phyloP scores from a whole-genome alignment of 495 filamentous ascomycete genomes.

The Neurospora sp. region DNA sequence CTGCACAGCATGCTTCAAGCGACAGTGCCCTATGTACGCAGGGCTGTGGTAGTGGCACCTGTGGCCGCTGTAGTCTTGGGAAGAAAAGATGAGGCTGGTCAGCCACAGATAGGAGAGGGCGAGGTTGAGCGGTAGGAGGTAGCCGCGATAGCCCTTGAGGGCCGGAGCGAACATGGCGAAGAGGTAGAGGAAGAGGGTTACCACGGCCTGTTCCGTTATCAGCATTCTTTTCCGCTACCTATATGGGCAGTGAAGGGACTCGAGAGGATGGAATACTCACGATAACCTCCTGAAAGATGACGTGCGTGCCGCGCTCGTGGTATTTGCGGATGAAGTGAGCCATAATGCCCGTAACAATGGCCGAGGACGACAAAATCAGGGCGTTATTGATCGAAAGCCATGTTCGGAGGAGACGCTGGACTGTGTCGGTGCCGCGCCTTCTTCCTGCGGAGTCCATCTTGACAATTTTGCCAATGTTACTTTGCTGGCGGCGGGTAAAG shows the following conservation, averaged over 20 bases:
- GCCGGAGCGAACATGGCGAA: slow-evolving; percentile 12
- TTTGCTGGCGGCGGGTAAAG: background rate
- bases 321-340: slow-evolving; percentile 14
- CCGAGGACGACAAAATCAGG: slow-evolving; percentile 16
- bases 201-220: slow-evolving; percentile 1
- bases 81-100: slow-evolving; percentile 19
- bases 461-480: background rate
- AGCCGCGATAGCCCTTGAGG: slow-evolving; percentile 20
- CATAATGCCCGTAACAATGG: slow-evolving; percentile 16
- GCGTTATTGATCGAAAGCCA: slow-evolving; percentile 13
- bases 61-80: slow-evolving; percentile 13
- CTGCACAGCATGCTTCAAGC: slow-evolving; percentile 17
- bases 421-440: background rate
- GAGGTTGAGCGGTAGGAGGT: slow-evolving; percentile 18
- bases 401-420: slow-evolving; percentile 4
- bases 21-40: slow-evolving; percentile 1
- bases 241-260: background rate
- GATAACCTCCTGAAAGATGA: slow-evolving; percentile 17
- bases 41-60: slow-evolving; percentile 12
- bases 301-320: slow-evolving; percentile 9
- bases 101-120: slow-evolving; percentile 25
- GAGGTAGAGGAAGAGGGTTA: slow-evolving; percentile 18
- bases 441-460: background rate
- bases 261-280: slow-evolving; percentile 3
- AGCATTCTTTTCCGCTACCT: background rate